These are phyloP conservation scores for Tothia fuscella DNA, from an alignment of 2,329 filamentous ascomycete species.

Conservation along the genomic window DNA sequence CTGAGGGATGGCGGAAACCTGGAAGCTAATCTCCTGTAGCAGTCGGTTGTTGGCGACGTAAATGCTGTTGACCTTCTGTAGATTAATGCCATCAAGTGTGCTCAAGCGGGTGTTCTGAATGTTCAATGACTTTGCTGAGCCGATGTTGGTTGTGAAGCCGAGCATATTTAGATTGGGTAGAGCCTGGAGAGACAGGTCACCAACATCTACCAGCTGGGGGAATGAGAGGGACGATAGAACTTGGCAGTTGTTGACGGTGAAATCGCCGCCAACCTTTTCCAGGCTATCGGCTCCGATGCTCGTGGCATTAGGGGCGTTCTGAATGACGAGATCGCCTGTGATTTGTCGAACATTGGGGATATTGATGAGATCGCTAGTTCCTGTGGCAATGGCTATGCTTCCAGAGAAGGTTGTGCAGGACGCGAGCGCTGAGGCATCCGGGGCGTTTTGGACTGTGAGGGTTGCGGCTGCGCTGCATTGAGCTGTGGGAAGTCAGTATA, in stretches of 20 bases:
- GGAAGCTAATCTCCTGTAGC: slow-evolving; percentile 63
- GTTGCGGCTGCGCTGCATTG: slow-evolving; percentile 32
- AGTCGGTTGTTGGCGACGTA: slow-evolving; percentile 85
- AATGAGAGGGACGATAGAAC: slow-evolving; percentile 58
- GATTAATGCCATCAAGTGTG: slow-evolving; percentile 68
- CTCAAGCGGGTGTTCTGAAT: too few relatives aligned
- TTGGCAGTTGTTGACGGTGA: slow-evolving; percentile 57
- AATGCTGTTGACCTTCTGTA: slow-evolving; percentile 59
- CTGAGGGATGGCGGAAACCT: slow-evolving; percentile 63
- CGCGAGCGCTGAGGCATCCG: slow-evolving; percentile 47
- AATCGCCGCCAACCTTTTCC: slow-evolving; percentile 52
- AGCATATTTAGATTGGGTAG: slow-evolving; percentile 52
- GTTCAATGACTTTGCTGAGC: slow-evolving; percentile 52
- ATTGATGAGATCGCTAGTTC: slow-evolving; percentile 44
- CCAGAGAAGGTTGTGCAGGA: slow-evolving; percentile 59
- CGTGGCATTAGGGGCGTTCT: slow-evolving; percentile 49
- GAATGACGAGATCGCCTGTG: slow-evolving; percentile 40
- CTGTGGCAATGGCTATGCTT: slow-evolving; percentile 50
- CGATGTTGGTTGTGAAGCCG: slow-evolving; percentile 52
- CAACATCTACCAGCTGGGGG: slow-evolving; percentile 50
- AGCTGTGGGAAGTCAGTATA: neutral
- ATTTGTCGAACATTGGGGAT: slow-evolving; percentile 52
- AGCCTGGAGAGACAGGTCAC: slow-evolving; percentile 57
- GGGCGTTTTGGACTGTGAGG: slow-evolving; percentile 47
- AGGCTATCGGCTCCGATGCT: slow-evolving; percentile 51